phyloP scores from a whole-genome alignment of 768 basidiomycete genomes.

The Rossbeevera mucosa region DNA sequence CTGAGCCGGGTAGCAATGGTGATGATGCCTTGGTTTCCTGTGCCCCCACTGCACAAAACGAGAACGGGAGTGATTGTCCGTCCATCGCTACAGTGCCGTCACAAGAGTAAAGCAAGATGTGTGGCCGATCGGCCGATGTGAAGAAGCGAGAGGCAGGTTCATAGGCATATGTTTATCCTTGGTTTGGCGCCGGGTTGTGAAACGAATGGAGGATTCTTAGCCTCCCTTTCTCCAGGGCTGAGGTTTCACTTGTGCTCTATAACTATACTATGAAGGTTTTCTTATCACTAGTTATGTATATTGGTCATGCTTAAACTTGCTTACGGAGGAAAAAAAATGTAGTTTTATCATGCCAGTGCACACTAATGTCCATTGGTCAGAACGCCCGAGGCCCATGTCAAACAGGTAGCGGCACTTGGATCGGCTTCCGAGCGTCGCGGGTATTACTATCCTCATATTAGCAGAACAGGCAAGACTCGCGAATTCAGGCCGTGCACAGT shows the following conservation, averaged over 20 bases:
- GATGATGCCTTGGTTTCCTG: background rate
- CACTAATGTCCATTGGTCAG: too few species aligned
- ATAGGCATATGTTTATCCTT: background rate
- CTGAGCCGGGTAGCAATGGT: background rate
- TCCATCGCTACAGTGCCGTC: constrained; percentile 26
- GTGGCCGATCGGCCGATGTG: constrained; percentile 19
- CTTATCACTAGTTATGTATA: background rate
- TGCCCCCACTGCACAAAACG: background rate
- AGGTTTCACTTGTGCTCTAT: background rate
- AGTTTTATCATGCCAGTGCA: too few species aligned
- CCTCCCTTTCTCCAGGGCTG: background rate
- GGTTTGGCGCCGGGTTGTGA: background rate
- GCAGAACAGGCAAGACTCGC: too few species aligned
- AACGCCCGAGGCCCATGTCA: too few species aligned
- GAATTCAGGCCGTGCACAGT: too few species aligned
- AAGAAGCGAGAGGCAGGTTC: constrained; percentile 3
- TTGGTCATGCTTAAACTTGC: background rate
- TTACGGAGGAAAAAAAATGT: background rate
- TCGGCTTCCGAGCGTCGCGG: too few species aligned
- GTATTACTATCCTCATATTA: too few species aligned
- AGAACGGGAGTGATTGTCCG: constrained; percentile 7
- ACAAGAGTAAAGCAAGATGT: constrained; percentile 41
- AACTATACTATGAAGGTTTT: background rate
- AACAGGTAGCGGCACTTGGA: too few species aligned
- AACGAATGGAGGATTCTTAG: background rate